Evolutionary conservation across 306 rosid genomes (phyloP), one percentile per base, ranked within the genome.

Genomic region (Potentilla sterilis): DNA sequence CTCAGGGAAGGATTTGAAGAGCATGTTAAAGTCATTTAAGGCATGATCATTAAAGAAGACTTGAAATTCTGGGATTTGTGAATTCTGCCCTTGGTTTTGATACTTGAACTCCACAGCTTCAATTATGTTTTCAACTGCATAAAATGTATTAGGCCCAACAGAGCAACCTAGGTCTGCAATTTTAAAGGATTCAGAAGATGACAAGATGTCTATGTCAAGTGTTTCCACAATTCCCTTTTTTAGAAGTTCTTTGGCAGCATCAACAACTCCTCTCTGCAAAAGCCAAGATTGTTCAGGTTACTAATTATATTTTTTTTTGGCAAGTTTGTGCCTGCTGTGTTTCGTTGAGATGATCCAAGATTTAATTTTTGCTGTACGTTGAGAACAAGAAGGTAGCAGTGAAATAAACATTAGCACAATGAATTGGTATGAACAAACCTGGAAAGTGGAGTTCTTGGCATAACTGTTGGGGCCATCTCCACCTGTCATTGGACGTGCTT

Each of bases 141-240:
- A 16, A 74, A 79, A 82, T 9, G 88, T 85, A 44, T 85, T 85
- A 11, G 88, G 86, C 37, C 88, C 88, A 0, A 47, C 34, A 6
- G 88, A 75, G 70, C 86, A 85, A 47, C 88, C 88, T 43, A 85
- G 69, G 51, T 85, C 88, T 15, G 80, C 88, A 4, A 85, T 21
- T 0, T 62, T 37, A 43, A 82, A 69, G 21, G 81, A 35, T 35
- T 65, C 48, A 15, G 82, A 70, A 46, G 72, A 41, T 34, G 41
- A 21, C 15, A 74, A 18, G 1, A 42, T 44, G 0, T 69, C 16
- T 21, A 61, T 24, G 73, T 79, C 78, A 38, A 82, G 79, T 41
- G 66, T 82, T 38, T 74, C 81, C 9, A 6, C 65, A 14, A 82
- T 74, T 69, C 54, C 75, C 44, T 58, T 73, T 16, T 59, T 40